Evolutionary conservation across 352 stramenopile species (phyloP).

Genomic region (Globisporangium irregulare): DNA sequence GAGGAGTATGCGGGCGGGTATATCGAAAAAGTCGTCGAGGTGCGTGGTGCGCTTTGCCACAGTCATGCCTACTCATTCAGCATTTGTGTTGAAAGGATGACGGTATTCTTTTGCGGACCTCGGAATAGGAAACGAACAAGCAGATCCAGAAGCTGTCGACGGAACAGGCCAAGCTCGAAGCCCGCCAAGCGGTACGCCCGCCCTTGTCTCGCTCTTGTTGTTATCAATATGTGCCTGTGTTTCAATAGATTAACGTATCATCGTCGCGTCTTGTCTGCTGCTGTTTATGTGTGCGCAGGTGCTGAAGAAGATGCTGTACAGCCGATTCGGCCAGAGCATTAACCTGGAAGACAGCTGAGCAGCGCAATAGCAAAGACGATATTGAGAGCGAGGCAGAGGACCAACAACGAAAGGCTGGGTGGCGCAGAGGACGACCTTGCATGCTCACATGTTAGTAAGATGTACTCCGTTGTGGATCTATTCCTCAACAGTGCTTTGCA

Average conservation of each 20-base stretch:
- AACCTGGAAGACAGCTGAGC: conserved; percentile 94
- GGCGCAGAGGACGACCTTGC: no score
- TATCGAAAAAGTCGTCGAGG: conserved; percentile 89
- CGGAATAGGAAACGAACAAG: conserved; percentile 57
- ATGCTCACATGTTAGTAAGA: no score
- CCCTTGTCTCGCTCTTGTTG: background rate
- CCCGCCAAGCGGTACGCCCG: conserved; percentile 74
- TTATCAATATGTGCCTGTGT: no score
- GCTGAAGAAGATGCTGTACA: conserved; percentile 95
- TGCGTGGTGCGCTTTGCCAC: conserved; percentile 15
- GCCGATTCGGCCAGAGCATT: conserved; percentile 95
- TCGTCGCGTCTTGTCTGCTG: background rate
- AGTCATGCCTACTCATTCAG: no score
- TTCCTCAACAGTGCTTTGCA: no score
- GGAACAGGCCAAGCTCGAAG: conserved; percentile 87
- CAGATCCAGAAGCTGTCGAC: conserved; percentile 78
- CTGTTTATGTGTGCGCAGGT: background rate
- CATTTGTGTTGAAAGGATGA: no score
- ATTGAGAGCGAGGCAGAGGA: no score
- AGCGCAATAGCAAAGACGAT: background rate
- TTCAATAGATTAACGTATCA: no score
- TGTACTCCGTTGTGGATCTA: no score
- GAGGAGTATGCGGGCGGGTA: conserved; percentile 95
- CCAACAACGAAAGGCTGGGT: no score
- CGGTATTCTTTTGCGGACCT: no score